These are phyloP conservation scores for Phaseolus coccineus DNA, from an alignment of 331 rosid species.

Conservation along the genomic window DNA sequence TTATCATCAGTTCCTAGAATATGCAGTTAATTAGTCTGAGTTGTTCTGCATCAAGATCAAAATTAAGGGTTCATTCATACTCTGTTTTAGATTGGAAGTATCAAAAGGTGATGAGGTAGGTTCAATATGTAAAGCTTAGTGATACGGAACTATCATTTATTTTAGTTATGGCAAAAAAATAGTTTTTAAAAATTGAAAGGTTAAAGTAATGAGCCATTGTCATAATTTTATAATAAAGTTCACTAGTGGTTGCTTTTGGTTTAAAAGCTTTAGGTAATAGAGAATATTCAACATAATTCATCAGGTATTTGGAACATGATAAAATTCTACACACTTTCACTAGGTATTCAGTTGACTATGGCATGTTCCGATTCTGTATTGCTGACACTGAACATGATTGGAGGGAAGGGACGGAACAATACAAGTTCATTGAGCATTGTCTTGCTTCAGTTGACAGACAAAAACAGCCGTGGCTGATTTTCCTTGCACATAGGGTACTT, in stretches of 20 bases:
- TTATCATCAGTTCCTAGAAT: not conserved
- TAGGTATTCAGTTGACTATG: constrained; percentile 87
- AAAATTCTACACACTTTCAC: constrained; percentile 24
- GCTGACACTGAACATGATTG: constrained; percentile 92
- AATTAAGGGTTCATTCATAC: no score
- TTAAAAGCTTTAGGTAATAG: not conserved
- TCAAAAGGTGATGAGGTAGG: not conserved
- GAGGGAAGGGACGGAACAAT: constrained; percentile 92
- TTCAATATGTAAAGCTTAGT: not conserved
- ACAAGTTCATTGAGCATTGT: constrained; percentile 82
- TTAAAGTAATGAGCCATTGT: not conserved
- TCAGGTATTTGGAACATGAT: constrained; percentile 3
- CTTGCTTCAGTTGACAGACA: constrained; percentile 85
- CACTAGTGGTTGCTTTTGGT: not conserved
- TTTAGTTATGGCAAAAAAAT: no score
- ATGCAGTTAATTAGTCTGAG: not conserved
- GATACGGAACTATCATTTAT: no score
- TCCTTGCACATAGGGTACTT: constrained; percentile 89
- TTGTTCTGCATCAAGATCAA: not conserved
- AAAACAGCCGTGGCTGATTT: constrained; percentile 94
- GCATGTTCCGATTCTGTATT: constrained; percentile 90
- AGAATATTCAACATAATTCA: not conserved
- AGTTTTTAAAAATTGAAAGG: not conserved
- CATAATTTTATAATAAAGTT: not conserved
- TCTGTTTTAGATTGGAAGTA: no score